Evolutionary conservation across 768 basidiomycete genomes (phyloP).

Genomic region (Leccinellum luteum): DNA sequence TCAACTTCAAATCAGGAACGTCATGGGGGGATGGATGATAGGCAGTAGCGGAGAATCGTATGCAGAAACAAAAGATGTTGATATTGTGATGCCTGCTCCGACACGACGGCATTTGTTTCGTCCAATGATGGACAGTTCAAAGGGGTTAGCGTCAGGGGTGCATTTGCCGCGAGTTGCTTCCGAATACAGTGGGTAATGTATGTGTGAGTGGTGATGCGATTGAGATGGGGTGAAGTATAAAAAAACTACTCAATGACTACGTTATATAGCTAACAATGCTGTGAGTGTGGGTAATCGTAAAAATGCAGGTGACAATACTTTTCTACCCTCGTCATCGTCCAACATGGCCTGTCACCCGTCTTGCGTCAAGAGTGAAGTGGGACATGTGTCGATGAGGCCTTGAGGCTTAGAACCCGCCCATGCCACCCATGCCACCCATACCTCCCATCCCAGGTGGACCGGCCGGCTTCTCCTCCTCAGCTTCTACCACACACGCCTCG

Average conservation of each 20-base stretch:
- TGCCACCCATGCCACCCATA: constrained; percentile 48
- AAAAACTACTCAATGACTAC: constrained; percentile 16
- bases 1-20: too few species aligned
- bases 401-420: constrained; percentile 39
- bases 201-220: constrained; percentile 26
- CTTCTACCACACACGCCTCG: constrained; percentile 91
- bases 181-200: too few species aligned
- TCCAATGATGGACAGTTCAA: too few species aligned
- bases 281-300: constrained; percentile 7
- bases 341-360: too few species aligned
- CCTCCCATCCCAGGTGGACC: constrained; percentile 56
- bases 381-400: constrained; percentile 8
- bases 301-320: constrained; percentile 9
- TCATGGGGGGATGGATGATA: too few species aligned
- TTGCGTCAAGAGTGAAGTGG: not conserved
- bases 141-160: too few species aligned
- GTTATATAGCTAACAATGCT: not conserved
- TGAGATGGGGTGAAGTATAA: constrained; percentile 1
- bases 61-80: too few species aligned
- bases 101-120: too few species aligned
- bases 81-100: too few species aligned
- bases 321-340: not conserved
- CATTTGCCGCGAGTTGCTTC: too few species aligned
- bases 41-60: too few species aligned
- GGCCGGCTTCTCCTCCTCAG: constrained; percentile 72